Conservation (phyloP, 106 monocot species). For the Apostasia shenzhenica region DNA sequence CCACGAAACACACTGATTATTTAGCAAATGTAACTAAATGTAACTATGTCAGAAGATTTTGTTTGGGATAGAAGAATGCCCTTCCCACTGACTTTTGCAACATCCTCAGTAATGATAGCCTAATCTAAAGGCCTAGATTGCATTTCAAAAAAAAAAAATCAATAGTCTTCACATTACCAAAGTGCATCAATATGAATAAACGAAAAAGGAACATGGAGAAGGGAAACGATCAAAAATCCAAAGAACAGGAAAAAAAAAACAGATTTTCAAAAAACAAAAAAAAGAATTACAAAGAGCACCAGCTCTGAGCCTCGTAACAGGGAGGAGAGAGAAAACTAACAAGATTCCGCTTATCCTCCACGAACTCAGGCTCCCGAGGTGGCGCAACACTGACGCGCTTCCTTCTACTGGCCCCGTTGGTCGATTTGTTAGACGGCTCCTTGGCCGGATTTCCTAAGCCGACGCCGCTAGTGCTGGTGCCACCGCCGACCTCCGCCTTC, state of each 20-base stretch:
- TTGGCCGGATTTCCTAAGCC: neutral
- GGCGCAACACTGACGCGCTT: constrained; percentile 13
- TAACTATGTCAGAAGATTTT: no score
- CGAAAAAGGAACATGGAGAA: neutral
- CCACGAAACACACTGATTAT: no score
- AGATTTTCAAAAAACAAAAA: neutral
- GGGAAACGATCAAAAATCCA: neutral
- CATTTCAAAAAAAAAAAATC: no score
- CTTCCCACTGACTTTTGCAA: no score
- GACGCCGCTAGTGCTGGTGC: neutral
- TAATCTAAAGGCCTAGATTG: no score
- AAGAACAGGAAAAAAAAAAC: neutral
- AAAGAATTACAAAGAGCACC: neutral
- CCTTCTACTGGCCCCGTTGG: neutral
- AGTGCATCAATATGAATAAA: no score
- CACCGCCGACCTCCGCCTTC: constrained; percentile 3
- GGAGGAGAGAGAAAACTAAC: constrained; percentile 10
- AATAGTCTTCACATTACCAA: no score
- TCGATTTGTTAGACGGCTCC: constrained; percentile 15
- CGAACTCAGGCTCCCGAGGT: constrained; percentile 36
- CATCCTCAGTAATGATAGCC: no score
- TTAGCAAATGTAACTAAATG: no score
- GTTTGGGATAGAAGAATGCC: no score
- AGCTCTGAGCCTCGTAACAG: neutral
- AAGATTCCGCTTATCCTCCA: constrained; percentile 62